Evolutionary conservation across 495 filamentous ascomycete genomes (phyloP), one percentile per base, ranked within the genome.

Genomic region (Halenospora varia): DNA sequence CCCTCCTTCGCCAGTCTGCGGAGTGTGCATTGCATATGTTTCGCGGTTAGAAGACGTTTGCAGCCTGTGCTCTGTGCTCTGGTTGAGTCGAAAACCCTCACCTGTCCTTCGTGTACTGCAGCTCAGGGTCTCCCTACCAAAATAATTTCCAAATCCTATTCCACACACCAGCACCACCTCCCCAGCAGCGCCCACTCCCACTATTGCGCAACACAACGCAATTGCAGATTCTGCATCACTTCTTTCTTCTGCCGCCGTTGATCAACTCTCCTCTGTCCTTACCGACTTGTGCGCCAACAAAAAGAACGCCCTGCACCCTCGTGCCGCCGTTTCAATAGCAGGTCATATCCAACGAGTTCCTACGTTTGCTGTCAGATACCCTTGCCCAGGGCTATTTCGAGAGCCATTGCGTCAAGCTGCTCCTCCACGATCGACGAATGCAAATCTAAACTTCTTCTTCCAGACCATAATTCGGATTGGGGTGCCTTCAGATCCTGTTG

Each of bases 321-420:
- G n/a, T n/a, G n/a, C n/a, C n/a, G n/a, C n/a, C n/a, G 44, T 47
- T 47, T 47, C 44, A 20, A 47, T 19, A 11, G 44, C 44, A 47
- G 44, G 18, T 20, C 10, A 20, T 47, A 47, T 47, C 44, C 10
- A 47, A 8, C 10, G 10, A 6, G n/a, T 47, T 47, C 44, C 44
- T 47, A 47, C 44, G 44, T 47, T 47, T 47, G 10, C 44, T 19
- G 44, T 47, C 44, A 47, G 44, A 47, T 20, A 47, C 44, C 44
- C 44, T 20, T 11, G 44, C 44, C 18, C 8, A 9, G 19, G 10
- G 44, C 44, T 19, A 47, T 47, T 47, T 8, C 18, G 44, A 47
- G 44, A 20, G 6, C 10, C 19, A 8, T 11, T 8, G 10, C 18
- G 44, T n/a, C 44, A 10, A 10, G 44, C 10, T 47, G 10, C 10